These are phyloP conservation scores for Letharia lupina DNA, from an alignment of 495 filamentous ascomycete species.

Conservation along the genomic window DNA sequence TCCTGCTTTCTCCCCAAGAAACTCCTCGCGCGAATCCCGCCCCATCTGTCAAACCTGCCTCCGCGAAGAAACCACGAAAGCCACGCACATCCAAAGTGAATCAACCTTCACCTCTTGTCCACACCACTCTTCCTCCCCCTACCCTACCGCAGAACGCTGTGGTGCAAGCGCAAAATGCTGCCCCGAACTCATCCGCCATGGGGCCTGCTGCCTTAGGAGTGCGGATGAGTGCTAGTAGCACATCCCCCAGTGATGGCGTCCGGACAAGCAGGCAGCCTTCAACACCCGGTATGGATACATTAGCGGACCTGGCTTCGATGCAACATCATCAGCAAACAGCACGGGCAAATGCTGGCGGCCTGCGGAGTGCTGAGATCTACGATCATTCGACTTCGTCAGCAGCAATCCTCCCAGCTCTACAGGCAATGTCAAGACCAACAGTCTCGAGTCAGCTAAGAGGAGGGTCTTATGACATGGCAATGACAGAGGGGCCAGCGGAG, in stretches of 20 bases:
- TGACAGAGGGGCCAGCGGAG: constrained; percentile 46
- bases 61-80: constrained; percentile 22
- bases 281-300: constrained; percentile 55
- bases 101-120: constrained; percentile 14
- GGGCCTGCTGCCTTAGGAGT: constrained; percentile 21
- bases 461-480: constrained; percentile 48
- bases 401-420: constrained; percentile 40
- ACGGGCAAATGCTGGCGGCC: constrained; percentile 37
- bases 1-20: constrained; percentile 61
- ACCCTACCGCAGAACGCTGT: constrained; percentile 21
- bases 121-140: constrained; percentile 18
- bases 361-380: constrained; percentile 41
- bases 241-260: constrained; percentile 31
- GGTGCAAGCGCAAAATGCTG: constrained; percentile 21
- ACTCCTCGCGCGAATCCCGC: constrained; percentile 39
- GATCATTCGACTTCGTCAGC: constrained; percentile 44
- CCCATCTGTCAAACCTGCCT: constrained; percentile 26
- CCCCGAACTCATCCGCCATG: constrained; percentile 22
- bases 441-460: constrained; percentile 35
- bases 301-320: constrained; percentile 59
- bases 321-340: constrained; percentile 51
- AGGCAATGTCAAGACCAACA: constrained; percentile 43
- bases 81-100: constrained; percentile 14
- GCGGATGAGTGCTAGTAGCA: constrained; percentile 25
- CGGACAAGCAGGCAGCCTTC: constrained; percentile 39